These are phyloP conservation scores for Passalora sequoiae DNA, from an alignment of 2,329 filamentous ascomycete genomes.

Conservation along the genomic window DNA sequence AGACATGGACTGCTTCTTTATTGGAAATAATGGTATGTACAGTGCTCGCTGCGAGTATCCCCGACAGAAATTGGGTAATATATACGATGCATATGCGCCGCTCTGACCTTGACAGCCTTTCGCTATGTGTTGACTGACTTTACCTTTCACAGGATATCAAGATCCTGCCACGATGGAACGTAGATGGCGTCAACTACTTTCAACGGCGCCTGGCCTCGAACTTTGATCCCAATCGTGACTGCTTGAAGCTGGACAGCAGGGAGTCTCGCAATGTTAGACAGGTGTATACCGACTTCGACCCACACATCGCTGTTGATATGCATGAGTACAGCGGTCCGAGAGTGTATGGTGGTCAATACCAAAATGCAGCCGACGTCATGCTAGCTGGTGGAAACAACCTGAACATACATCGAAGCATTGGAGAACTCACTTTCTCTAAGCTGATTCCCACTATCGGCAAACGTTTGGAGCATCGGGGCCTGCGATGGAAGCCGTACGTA, in stretches of 20 bases:
- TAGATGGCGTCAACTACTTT: constrained; percentile 22
- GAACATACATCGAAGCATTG: constrained; percentile 33
- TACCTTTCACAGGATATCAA: no score
- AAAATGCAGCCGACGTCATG: constrained; percentile 35
- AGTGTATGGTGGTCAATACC: constrained; percentile 30
- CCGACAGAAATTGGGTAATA: no score
- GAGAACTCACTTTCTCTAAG: neutral
- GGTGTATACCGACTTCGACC: constrained; percentile 30
- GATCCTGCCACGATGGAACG: constrained; percentile 18
- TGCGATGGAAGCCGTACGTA: constrained; percentile 35
- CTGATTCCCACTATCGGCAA: constrained; percentile 29
- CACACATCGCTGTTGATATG: constrained; percentile 36
- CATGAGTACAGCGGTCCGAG: constrained; percentile 34
- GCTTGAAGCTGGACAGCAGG: constrained; percentile 34
- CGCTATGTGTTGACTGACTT: no score
- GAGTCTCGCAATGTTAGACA: constrained; percentile 35
- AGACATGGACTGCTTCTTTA: constrained; percentile 30
- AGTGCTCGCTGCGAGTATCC: no score
- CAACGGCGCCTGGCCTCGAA: constrained; percentile 35
- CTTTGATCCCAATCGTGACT: constrained; percentile 36
- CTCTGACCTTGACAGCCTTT: no score
- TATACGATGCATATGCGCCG: no score
- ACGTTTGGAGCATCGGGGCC: constrained; percentile 25
- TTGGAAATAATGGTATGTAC: constrained; percentile 31
- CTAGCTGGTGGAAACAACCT: constrained; percentile 36